These are phyloP conservation scores for Yamadazyma conglobata DNA, from an alignment of 1,139 yeast species.

Conservation along the genomic window DNA sequence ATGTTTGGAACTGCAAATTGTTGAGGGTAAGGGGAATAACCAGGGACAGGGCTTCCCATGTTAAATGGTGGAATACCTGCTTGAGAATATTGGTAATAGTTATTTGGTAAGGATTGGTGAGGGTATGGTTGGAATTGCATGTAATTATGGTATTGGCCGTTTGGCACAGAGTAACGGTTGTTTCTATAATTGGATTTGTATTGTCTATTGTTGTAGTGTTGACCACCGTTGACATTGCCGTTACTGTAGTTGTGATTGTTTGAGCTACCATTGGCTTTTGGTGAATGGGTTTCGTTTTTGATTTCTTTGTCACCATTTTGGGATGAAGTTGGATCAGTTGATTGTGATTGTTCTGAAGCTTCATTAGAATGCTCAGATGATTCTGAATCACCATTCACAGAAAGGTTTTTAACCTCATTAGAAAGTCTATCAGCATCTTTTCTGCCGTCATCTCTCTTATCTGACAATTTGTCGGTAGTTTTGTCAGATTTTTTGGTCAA, in stretches of 20 bases:
- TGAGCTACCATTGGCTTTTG: background rate
- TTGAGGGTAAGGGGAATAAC: slow-evolving; percentile 9
- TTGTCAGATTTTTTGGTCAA: too few species aligned
- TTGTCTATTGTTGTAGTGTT: slow-evolving; percentile 14
- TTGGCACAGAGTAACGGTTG: slow-evolving; percentile 16
- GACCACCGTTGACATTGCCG: slow-evolving; percentile 6
- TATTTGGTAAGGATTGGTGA: slow-evolving; percentile 15
- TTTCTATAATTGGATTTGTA: slow-evolving; percentile 14
- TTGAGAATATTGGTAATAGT: slow-evolving; percentile 11
- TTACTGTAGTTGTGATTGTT: slow-evolving; percentile 2
- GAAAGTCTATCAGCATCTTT: slow-evolving; percentile 8
- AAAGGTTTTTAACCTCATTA: slow-evolving; percentile 8
- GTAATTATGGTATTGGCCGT: slow-evolving; percentile 11
- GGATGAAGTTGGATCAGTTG: background rate
- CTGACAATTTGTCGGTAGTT: too few species aligned
- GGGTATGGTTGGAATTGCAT: slow-evolving; percentile 14
- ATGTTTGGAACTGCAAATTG: slow-evolving; percentile 21
- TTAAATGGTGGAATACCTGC: slow-evolving; percentile 7
- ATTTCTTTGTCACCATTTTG: too few species aligned
- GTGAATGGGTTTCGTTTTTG: slow-evolving; percentile 2
- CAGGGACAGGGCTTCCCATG: slow-evolving; percentile 6
- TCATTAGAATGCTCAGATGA: background rate
- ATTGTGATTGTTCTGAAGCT: background rate
- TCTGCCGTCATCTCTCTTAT: slow-evolving; percentile 3
- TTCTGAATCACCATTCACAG: background rate